phyloP scores from a whole-genome alignment of 352 stramenopile species.

The Halophytophthora batemanensis region DNA sequence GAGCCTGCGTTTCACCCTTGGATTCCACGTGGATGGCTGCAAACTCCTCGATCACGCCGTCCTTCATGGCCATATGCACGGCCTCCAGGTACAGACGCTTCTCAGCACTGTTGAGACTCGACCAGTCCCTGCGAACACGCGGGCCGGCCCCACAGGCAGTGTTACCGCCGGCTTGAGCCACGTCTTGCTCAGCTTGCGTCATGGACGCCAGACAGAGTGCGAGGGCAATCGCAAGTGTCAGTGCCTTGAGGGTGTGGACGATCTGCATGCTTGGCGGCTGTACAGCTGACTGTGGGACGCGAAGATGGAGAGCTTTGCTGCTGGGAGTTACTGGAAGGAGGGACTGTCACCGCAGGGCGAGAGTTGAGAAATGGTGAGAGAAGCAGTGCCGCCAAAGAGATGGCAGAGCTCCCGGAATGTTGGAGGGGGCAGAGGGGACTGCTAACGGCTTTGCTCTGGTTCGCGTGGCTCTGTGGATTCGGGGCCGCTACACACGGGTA shows the following conservation, averaged over 20 bases:
- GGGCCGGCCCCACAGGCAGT: slow-evolving; percentile 17
- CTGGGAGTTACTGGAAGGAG: too few species aligned
- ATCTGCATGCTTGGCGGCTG: slow-evolving; percentile 10
- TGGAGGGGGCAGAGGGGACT: too few species aligned
- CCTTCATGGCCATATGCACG: slow-evolving; percentile 29
- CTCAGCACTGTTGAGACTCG: slow-evolving; percentile 25
- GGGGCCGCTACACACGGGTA: too few species aligned
- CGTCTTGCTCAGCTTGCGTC: not conserved
- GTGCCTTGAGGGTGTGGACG: slow-evolving; percentile 3
- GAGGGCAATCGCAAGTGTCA: slow-evolving; percentile 7
- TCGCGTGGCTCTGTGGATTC: too few species aligned
- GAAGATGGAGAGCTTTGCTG: not conserved
- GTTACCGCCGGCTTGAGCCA: slow-evolving; percentile 28
- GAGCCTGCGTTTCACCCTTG: slow-evolving; percentile 36
- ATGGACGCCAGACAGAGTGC: slow-evolving; percentile 2
- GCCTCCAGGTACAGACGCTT: slow-evolving; percentile 50
- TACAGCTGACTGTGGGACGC: not conserved
- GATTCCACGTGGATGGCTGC: slow-evolving; percentile 40
- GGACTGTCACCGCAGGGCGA: slow-evolving; percentile 12
- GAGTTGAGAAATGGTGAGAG: slow-evolving; percentile 14
- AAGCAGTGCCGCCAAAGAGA: too few species aligned
- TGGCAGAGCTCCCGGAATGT: too few species aligned
- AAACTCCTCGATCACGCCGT: slow-evolving; percentile 41
- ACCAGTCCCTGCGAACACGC: slow-evolving; percentile 46
- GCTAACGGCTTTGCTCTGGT: too few species aligned